phyloP scores from a whole-genome alignment of 2,329 filamentous ascomycete genomes.

The Blastomyces gilchristii region DNA sequence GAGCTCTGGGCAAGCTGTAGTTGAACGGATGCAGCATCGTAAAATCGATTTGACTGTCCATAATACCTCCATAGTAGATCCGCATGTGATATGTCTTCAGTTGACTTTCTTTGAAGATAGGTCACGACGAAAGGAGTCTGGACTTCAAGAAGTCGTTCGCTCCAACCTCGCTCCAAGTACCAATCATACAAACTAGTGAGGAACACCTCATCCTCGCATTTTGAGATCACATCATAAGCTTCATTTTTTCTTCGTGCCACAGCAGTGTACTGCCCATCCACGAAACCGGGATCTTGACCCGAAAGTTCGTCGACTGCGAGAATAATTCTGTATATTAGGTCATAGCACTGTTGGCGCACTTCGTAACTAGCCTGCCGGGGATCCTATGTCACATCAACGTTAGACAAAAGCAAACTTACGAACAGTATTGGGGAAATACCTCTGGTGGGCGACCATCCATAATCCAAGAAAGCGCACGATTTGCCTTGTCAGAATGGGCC shows the following conservation, averaged over 20 bases:
- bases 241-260: conserved; percentile 71
- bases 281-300: conserved; percentile 55
- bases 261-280: conserved; percentile 69
- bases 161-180: conserved; percentile 81
- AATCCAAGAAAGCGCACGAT: conserved; percentile 74
- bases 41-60: conserved; percentile 71
- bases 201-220: conserved; percentile 84
- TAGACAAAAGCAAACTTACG: conserved; percentile 8
- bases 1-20: conserved; percentile 71
- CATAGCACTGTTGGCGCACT: conserved; percentile 68
- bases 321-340: conserved; percentile 76
- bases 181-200: conserved; percentile 95
- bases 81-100: conserved; percentile 63
- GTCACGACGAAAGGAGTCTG: conserved; percentile 76
- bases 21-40: conserved; percentile 81
- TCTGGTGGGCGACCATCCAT: conserved; percentile 65
- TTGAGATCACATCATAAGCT: conserved; percentile 82
- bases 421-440: conserved; percentile 22
- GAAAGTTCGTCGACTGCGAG: conserved; percentile 63
- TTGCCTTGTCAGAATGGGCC: conserved; percentile 73
- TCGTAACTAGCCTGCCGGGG: conserved; percentile 57
- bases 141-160: conserved; percentile 73
- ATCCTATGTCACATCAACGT: conserved; percentile 41
- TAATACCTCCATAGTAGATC: conserved; percentile 92
- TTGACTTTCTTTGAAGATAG: conserved; percentile 70